Evolutionary conservation across 2,329 filamentous ascomycete species (phyloP), one percentile per base, ranked within the genome.

Genomic region (Daldinia eschscholtzii): DNA sequence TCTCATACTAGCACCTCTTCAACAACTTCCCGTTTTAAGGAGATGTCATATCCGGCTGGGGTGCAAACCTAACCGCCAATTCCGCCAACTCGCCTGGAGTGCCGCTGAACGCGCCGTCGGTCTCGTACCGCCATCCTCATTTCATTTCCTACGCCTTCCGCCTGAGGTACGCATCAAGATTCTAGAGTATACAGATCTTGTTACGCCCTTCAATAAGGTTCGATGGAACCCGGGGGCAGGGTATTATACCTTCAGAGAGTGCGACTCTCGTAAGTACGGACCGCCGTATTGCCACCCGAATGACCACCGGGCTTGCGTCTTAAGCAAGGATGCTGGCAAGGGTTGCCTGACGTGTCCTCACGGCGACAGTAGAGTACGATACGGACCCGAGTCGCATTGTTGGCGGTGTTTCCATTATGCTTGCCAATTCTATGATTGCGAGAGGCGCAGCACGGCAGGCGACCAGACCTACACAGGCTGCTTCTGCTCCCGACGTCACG

Each of bases 141-240:
- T 50, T 61, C 46, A 61, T 4, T 53, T 62, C 20, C 37, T 42
- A 7, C 48, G 48, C 20, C 35, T 62, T 6, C 59, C 59, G 9
- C 20, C 23, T 3, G 59, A 62, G 50, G 23, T 62, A 39, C 48
- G 50, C 13, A 26, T 44, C 26, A 35, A 42, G 26, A 62, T 62
- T 20, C 39, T 62, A 18, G 50, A 56, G 20, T 56, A 62, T 35
- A 62, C 59, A 37, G 59, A 62, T 28, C 59, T 62, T 26, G 39
- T 62, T 6, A 56, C 59, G 6, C 59, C 59, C 18, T 55, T 23
- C 7, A 61, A 61, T 9, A 30, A 41, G 30, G 13, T 61, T 7
- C 33, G 13, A 33, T 61, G 58, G 58, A 42, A 52, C n/a, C 46
- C 46, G 7, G 46, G 46, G 15, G 46, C 28, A 6, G 46, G 46